Percentiles rank a stretch among this genome's conserved stretches.
These are phyloP conservation scores for Fusarium odoratissimum DNA, from an alignment of 2,329 filamentous ascomycete genomes.

Conservation along the genomic window DNA sequence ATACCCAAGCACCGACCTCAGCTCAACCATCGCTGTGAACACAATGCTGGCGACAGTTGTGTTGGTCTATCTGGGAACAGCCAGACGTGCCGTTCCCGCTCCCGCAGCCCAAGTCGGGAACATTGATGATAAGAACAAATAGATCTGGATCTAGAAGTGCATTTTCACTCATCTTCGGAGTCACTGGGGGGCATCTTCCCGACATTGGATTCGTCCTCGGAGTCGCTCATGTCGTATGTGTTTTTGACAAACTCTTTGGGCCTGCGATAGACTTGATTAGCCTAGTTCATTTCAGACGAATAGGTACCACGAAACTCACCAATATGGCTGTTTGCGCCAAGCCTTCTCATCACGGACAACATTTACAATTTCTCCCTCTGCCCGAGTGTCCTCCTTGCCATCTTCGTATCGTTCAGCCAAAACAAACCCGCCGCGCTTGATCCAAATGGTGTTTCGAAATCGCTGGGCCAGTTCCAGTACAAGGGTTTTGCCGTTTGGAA, in stretches of 20 bases:
- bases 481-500: slow-evolving; percentile 73
- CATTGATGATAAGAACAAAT: slow-evolving; percentile 48
- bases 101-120: slow-evolving; percentile 19
- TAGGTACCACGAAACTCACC: slow-evolving; percentile 62
- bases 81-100: slow-evolving; percentile 51
- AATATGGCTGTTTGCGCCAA: slow-evolving; percentile 91
- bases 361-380: slow-evolving; percentile 91
- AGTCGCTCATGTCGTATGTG: slow-evolving; percentile 70
- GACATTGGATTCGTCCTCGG: slow-evolving; percentile 81
- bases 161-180: slow-evolving; percentile 69
- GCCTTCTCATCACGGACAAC: slow-evolving; percentile 90
- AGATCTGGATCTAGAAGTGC: slow-evolving; percentile 32
- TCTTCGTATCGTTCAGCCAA: slow-evolving; percentile 76
- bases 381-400: slow-evolving; percentile 78
- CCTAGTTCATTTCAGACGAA: slow-evolving; percentile 14
- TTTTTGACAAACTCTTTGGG: slow-evolving; percentile 82
- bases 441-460: slow-evolving; percentile 94
- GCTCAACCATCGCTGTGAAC: slow-evolving; percentile 73
- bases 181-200: slow-evolving; percentile 88
- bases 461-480: slow-evolving; percentile 84
- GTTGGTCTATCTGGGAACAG: slow-evolving; percentile 69
- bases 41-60: slow-evolving; percentile 75
- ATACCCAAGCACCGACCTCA: slow-evolving; percentile 78
- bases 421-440: slow-evolving; percentile 89
- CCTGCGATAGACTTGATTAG: slow-evolving; percentile 60